Conservation (phyloP, 129 eudicot species). For the Lactuca saligna region DNA sequence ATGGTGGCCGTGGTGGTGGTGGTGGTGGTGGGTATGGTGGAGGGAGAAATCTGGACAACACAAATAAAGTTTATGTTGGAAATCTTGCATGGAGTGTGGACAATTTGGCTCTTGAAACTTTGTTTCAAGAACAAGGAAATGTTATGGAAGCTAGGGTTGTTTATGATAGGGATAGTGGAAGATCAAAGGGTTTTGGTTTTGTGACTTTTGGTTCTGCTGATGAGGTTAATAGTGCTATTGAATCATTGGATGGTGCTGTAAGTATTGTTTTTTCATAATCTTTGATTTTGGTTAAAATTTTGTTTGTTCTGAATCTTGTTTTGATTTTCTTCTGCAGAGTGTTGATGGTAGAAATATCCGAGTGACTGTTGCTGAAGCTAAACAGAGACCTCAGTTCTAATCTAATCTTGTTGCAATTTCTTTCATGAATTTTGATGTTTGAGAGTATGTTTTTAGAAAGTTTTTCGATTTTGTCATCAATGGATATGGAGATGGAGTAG, state of each 20-base stretch:
- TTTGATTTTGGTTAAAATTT: not conserved
- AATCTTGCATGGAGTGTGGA: constrained; percentile 87
- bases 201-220: constrained; percentile 66
- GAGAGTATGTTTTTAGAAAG: constrained; percentile 17
- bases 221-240: constrained; percentile 72
- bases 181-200: constrained; percentile 87
- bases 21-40: constrained; percentile 37
- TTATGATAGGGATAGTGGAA: constrained; percentile 84
- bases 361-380: constrained; percentile 68
- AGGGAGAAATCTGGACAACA: constrained; percentile 42
- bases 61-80: constrained; percentile 72
- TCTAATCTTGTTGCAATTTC: constrained; percentile 16
- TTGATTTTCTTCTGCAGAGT: constrained; percentile 42
- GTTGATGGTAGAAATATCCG: constrained; percentile 76
- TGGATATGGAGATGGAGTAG: constrained; percentile 22
- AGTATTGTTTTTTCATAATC: constrained; percentile 28
- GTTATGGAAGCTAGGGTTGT: constrained; percentile 82
- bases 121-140: constrained; percentile 74
- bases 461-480: constrained; percentile 22
- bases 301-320: not conserved
- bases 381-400: constrained; percentile 50
- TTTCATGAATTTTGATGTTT: constrained; percentile 29
- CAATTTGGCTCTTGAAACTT: constrained; percentile 59
- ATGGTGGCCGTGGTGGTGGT: constrained; percentile 8
- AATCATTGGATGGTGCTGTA: constrained; percentile 65